phyloP scores from a whole-genome alignment of 345 rosid species.

The Eucalyptus leucophloia region DNA sequence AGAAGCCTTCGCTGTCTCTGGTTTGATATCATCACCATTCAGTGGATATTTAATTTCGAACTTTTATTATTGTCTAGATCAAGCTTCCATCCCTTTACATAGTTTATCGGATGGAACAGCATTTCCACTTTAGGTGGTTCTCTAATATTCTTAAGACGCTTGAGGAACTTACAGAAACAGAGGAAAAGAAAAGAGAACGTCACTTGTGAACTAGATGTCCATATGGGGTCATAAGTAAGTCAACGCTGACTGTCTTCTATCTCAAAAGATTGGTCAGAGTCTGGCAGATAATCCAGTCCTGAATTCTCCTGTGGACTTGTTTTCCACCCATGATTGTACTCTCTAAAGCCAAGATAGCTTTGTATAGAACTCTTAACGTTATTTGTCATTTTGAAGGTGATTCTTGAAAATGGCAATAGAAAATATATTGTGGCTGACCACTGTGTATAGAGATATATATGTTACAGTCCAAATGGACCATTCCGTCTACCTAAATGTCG shows the following conservation, averaged over 20 bases:
- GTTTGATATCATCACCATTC: slow-evolving; percentile 13
- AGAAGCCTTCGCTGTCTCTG: slow-evolving; percentile 65
- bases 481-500: not conserved
- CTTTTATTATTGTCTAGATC: not conserved
- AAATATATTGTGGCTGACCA: not conserved
- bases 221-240: not conserved
- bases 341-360: not conserved
- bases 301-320: not conserved
- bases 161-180: not conserved
- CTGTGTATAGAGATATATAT: not conserved
- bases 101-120: not conserved
- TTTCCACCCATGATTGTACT: not conserved
- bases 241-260: not conserved
- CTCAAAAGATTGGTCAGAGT: not conserved
- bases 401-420: not conserved
- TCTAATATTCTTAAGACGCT: not conserved
- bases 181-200: not conserved
- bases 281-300: not conserved
- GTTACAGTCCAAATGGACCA: not conserved
- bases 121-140: not conserved
- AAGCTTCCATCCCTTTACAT: not conserved
- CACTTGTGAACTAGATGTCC: not conserved
- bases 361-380: not conserved
- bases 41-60: not conserved
- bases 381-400: not conserved